These are phyloP conservation scores for Tolypocladium inflatum DNA, from an alignment of 2,329 filamentous ascomycete genomes.

Conservation along the genomic window DNA sequence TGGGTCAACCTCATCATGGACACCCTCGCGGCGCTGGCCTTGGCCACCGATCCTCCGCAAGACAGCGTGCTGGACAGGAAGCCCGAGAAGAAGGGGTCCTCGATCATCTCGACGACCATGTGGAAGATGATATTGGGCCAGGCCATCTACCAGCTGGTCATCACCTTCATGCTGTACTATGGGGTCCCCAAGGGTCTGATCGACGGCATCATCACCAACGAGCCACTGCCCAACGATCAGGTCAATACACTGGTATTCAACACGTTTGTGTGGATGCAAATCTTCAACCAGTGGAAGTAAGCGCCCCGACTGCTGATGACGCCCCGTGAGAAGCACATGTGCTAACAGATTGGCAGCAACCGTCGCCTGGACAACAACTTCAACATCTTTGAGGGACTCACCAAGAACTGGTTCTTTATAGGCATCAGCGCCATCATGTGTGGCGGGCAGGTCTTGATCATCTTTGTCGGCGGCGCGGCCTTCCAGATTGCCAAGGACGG, in stretches of 20 bases:
- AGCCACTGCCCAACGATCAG: constrained; percentile 29
- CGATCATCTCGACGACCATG: constrained; percentile 79
- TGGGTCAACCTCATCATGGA: constrained; percentile 99
- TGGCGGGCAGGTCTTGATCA: constrained; percentile 79
- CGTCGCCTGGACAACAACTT: constrained; percentile 88
- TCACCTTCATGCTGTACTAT: constrained; percentile 76
- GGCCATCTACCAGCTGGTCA: constrained; percentile 76
- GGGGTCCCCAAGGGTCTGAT: constrained; percentile 37
- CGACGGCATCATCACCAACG: constrained; percentile 38
- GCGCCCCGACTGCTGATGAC: constrained; percentile 20
- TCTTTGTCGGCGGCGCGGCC: constrained; percentile 74
- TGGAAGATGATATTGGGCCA: constrained; percentile 99
- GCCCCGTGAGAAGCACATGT: neutral
- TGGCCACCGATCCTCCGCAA: constrained; percentile 84
- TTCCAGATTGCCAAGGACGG: constrained; percentile 56
- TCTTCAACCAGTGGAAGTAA: constrained; percentile 96
- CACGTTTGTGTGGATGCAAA: constrained; percentile 99
- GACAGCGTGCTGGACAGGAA: constrained; percentile 73
- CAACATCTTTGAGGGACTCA: constrained; percentile 89
- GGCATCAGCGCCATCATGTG: constrained; percentile 80
- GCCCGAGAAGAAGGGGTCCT: constrained; percentile 45
- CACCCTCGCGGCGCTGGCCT: constrained; percentile 78
- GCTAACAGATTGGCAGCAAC: constrained; percentile 44
- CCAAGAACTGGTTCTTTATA: constrained; percentile 81
- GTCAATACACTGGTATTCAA: constrained; percentile 87